Evolutionary conservation across 208 protist genomes (phyloP), one percentile per base, ranked within the genome.

Genomic region (Angomonas desouzai): DNA sequence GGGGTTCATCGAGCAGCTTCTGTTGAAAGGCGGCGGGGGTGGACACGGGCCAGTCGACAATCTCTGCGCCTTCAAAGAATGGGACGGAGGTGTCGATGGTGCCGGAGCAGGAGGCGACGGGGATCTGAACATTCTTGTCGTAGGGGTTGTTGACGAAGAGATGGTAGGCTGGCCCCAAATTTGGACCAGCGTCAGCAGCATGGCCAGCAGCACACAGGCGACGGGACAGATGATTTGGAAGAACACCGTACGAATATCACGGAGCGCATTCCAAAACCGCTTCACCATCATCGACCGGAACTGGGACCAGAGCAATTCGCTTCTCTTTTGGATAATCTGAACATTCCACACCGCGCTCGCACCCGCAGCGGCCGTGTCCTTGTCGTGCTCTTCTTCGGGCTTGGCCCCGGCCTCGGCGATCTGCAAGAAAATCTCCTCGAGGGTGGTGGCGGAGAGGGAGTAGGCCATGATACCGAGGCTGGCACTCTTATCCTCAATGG

Each of bases 401-500:
- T 69, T 55, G 59, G 66, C 33, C 23, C 65, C 60, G 30, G 28
- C 55, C 34, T 27, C 40, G 28, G 76, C 78, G 45, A 91, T 76
- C 32, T 68, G 48, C 20, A 93, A 43, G 58, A 93, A 93, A 3
- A 91, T 69, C 59, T 93, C 78, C 67, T 93, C 87, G 30, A 93
- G 60, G 28, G 85, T 89, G 13, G 85, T 90, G 25, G 72, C 76
- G 30, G 81, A 79, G 22, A 94, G 60, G 25, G 78, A 74, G 72
- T 84, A 90, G 11, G 38, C 66, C 48, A 59, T 51, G 36, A 90
- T 73, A 29, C 83, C 75, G 2, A 81, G 53, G 4, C 43, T 20
- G 25, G 58, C 16, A 16, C 62, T 67, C n/a, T 47, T 53, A 7
- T 74, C 30, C 61, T 91, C 79, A 47, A 93, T 49, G 0, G 62